Conservation (phyloP, 2,329 filamentous ascomycete species). For the Claviceps citrina region DNA sequence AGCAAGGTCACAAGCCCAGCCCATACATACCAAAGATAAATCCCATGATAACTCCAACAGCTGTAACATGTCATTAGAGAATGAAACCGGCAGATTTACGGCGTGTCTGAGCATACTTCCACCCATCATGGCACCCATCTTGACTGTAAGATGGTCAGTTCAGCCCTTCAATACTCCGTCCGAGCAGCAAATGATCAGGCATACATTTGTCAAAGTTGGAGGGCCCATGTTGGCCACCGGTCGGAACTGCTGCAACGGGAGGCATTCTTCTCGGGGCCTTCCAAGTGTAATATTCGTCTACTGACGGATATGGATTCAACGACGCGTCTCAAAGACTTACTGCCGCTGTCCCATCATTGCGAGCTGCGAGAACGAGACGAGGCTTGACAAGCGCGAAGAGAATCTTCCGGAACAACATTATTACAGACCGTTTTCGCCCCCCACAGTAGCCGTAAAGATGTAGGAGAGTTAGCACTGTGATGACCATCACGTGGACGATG, state of each 20-base stretch:
- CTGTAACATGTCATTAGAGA: slow-evolving; percentile 33
- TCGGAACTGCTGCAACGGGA: slow-evolving; percentile 24
- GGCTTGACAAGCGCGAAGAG: slow-evolving; percentile 6
- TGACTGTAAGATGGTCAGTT: slow-evolving; percentile 24
- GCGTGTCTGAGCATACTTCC: slow-evolving; percentile 57
- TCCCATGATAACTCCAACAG: slow-evolving; percentile 88
- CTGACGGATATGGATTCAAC: neutral
- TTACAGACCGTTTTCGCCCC: slow-evolving; percentile 9
- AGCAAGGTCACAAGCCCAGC: slow-evolving; percentile 2
- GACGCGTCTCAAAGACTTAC: neutral
- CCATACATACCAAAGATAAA: slow-evolving; percentile 94
- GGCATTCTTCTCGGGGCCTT: slow-evolving; percentile 17
- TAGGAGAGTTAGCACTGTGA: slow-evolving; percentile 12
- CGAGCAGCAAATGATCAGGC: slow-evolving; percentile 3
- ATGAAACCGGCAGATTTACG: neutral
- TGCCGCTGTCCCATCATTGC: neutral
- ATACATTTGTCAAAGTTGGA: slow-evolving; percentile 42
- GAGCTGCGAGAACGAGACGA: neutral
- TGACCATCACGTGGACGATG: slow-evolving; percentile 20
- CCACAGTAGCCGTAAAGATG: slow-evolving; percentile 13
- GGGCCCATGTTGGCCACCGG: slow-evolving; percentile 29
- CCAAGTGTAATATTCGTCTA: neutral
- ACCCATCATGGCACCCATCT: slow-evolving; percentile 98
- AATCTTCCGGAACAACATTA: slow-evolving; percentile 15
- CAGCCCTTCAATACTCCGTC: neutral